phyloP scores from a whole-genome alignment of 2,329 filamentous ascomycete species.

The Colletotrichum eremochloae region DNA sequence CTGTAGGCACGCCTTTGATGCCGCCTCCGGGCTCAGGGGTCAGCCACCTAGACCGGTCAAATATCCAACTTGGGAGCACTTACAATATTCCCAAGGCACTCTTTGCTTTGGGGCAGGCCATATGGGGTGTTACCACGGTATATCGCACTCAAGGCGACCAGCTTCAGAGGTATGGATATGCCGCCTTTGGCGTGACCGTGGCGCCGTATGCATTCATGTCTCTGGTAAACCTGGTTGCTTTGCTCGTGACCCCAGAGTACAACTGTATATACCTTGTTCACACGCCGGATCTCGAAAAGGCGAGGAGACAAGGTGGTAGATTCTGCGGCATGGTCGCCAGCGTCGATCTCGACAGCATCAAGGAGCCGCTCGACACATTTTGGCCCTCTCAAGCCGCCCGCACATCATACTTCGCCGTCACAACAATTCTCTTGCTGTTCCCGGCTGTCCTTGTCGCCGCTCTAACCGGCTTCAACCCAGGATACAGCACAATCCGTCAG shows the following conservation, averaged over 20 bases:
- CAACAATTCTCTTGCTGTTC: conserved; percentile 14
- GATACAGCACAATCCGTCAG: conserved; percentile 20
- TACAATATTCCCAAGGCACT: conserved; percentile 44
- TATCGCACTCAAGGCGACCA: conserved; percentile 46
- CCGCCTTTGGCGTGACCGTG: conserved; percentile 50
- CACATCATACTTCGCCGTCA: conserved; percentile 28
- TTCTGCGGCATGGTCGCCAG: conserved; percentile 36
- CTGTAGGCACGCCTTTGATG: conserved; percentile 40
- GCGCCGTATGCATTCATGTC: conserved; percentile 50
- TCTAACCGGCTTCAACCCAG: conserved; percentile 30
- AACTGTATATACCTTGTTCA: conserved; percentile 47
- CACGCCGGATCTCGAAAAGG: conserved; percentile 37
- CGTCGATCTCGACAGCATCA: conserved; percentile 34
- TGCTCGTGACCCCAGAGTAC: conserved; percentile 47
- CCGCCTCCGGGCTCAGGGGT: conserved; percentile 26
- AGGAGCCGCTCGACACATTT: conserved; percentile 30
- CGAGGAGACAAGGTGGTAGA: conserved; percentile 23
- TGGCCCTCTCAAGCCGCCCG: conserved; percentile 32
- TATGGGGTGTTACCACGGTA: conserved; percentile 44
- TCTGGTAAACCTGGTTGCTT: conserved; percentile 47
- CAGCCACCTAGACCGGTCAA: conserved; percentile 23
- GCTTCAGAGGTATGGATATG: conserved; percentile 48
- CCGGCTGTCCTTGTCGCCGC: conserved; percentile 22
- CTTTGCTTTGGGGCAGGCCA: conserved; percentile 44
- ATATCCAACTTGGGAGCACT: conserved; percentile 36